Evolutionary conservation across 176 grass and related monocot species (phyloP).

Genomic region (Triticum turgidum): DNA sequence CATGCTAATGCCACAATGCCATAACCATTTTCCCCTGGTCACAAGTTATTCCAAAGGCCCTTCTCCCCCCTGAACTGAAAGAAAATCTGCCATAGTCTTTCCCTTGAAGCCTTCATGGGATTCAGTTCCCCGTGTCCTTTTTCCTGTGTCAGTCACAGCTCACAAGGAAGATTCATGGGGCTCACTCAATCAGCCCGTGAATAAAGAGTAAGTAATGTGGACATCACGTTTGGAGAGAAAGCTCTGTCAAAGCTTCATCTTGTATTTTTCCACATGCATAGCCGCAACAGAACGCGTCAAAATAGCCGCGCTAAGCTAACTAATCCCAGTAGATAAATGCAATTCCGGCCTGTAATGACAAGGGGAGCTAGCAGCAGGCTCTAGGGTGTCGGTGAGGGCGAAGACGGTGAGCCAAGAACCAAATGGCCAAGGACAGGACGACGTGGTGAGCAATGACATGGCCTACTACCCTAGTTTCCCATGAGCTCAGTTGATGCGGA

Average conservation of each 20-base stretch:
- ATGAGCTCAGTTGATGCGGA: neutral
- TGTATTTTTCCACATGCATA: neutral
- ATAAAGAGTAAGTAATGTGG: neutral
- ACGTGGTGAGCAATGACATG: slow-evolving; percentile 28
- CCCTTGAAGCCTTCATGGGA: neutral
- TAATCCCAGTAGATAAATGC: neutral
- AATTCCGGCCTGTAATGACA: neutral
- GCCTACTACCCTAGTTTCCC: neutral
- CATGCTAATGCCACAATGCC: neutral
- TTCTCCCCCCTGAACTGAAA: neutral
- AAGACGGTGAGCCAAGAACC: neutral
- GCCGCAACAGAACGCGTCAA: neutral
- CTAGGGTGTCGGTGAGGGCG: slow-evolving; percentile 35
- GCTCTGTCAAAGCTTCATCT: neutral
- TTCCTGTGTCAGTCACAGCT: neutral
- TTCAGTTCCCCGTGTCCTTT: neutral
- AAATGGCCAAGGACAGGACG: neutral
- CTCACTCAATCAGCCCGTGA: neutral
- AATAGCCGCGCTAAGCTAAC: neutral
- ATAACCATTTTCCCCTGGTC: neutral
- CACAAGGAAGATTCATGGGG: neutral
- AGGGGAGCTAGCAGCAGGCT: neutral
- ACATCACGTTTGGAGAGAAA: neutral
- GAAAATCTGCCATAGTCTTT: neutral
- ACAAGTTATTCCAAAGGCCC: slow-evolving; percentile 30